phyloP scores from a whole-genome alignment of 208 protist species.

The Crithidia expoeki region DNA sequence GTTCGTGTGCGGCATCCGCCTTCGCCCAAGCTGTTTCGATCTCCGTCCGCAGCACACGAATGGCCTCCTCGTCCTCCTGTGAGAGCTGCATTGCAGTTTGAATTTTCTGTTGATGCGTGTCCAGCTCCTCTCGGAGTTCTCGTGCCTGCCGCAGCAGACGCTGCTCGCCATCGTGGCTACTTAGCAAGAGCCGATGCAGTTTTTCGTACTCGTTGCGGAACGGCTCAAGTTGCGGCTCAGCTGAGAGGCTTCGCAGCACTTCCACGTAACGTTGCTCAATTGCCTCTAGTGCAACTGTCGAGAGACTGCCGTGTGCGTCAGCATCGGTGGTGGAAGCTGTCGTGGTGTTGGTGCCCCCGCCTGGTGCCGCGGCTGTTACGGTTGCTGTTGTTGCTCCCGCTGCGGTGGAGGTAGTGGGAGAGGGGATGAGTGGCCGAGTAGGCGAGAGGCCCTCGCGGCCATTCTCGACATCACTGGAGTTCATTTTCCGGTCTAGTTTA shows the following conservation, averaged over 20 bases:
- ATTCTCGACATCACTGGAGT: neutral
- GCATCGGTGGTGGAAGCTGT: neutral
- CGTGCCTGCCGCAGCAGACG: slow-evolving; percentile 93
- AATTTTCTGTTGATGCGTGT: slow-evolving; percentile 96
- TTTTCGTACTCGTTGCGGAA: slow-evolving; percentile 98
- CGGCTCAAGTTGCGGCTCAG: slow-evolving; percentile 94
- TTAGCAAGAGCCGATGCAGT: slow-evolving; percentile 95
- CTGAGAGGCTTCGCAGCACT: slow-evolving; percentile 91
- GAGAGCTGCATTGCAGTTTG: slow-evolving; percentile 95
- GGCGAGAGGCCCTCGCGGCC: neutral
- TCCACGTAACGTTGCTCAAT: slow-evolving; percentile 96
- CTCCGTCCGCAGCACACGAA: slow-evolving; percentile 92
- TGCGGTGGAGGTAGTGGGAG: neutral
- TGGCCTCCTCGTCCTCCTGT: slow-evolving; percentile 96
- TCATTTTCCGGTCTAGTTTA: neutral
- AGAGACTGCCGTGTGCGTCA: slow-evolving; percentile 32
- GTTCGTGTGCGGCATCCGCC: slow-evolving; percentile 96
- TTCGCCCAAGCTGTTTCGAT: slow-evolving; percentile 98
- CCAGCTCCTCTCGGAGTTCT: slow-evolving; percentile 95
- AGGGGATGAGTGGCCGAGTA: neutral
- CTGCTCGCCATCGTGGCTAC: slow-evolving; percentile 98
- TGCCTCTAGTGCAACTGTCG: slow-evolving; percentile 79
- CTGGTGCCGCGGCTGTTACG: neutral
- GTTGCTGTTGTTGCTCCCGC: neutral
- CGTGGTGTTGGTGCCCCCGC: neutral